Base-by-base conservation (phyloP, 2,329 filamentous ascomycete genomes). In the Grosmannia clavigera region DNA sequence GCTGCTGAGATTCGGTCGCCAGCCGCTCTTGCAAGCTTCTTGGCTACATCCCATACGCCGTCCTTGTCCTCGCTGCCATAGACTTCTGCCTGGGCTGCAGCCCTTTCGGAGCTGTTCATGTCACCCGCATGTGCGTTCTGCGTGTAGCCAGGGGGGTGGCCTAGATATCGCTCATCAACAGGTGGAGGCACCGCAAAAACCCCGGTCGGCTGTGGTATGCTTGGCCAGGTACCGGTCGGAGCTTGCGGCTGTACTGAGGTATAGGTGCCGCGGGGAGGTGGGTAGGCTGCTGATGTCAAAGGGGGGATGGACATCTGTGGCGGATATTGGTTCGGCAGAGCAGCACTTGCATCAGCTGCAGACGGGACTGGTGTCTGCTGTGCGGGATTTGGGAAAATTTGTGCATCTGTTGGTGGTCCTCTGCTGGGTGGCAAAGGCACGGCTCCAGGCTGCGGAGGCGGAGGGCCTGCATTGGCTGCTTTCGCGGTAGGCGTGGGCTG, bases 361-460 rank as follows among this genome's bases (percentile, higher is more conserved):
- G 70, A 66, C 51, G 14, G 14, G 38, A 40, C 12, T 6, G 70
- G 58, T 66, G 69, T 60, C 60, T 67, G 71, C 57, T 71, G 70
- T 61, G 29, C 62, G 46, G 35, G 63, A 56, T 48, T 52, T 56
- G 3, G 14, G 16, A 29, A 7, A 19, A 14, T 14, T 5, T 11
- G 12, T 43, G 22, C 22, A 19, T 11, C 69, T 71, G 69, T 82
- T 76, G 46, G 77, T 78, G 40, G 71, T 74, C 66, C 75, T 81
- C 58, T 80, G 79, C 54, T 67, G 29, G 73, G 65, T 56, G 78
- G 71, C 53, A 72, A 67, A 48, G 82, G 82, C 52, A 76, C 72
- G 48, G 81, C 78, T 59, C 81, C 81, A 46, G 82, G 81, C 65
- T 84, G 81, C 35, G 82, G 81, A 63, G 77, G 71, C 60, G 81